These are phyloP conservation scores for Rhodamnia rubescens DNA, from an alignment of 345 rosid genomes.

Conservation along the genomic window DNA sequence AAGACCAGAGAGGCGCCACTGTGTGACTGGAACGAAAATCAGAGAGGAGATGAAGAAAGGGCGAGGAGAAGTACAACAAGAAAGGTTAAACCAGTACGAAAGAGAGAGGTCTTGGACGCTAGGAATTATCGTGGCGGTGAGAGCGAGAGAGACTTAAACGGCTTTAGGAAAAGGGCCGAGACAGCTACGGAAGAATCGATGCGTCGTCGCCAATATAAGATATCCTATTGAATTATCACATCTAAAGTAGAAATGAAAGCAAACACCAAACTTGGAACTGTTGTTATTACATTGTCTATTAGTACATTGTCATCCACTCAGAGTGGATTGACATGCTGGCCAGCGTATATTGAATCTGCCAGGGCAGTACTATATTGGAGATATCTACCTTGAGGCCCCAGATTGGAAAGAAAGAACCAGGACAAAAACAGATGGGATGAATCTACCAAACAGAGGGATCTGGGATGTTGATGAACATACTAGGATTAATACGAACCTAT, in stretches of 20 bases:
- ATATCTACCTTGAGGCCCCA: not conserved
- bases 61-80: not conserved
- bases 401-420: not conserved
- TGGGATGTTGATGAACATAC: too few relatives aligned
- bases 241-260: too few relatives aligned
- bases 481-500: too few relatives aligned
- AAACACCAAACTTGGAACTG: not conserved
- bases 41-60: not conserved
- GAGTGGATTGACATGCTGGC: not conserved
- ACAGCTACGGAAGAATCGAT: not conserved
- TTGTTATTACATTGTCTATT: not conserved
- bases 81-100: not conserved
- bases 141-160: not conserved
- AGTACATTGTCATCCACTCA: not conserved
- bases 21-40: constrained; percentile 2
- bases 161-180: not conserved
- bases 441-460: too few relatives aligned
- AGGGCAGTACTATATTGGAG: not conserved
- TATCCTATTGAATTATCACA: not conserved
- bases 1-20: not conserved
- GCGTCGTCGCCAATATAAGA: not conserved
- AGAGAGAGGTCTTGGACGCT: not conserved
- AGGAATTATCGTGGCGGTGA: not conserved
- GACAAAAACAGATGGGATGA: too few relatives aligned
- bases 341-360: not conserved